Evolutionary conservation across 2,329 filamentous ascomycete species (phyloP).

Genomic region (Tolypocladium ovalisporum): DNA sequence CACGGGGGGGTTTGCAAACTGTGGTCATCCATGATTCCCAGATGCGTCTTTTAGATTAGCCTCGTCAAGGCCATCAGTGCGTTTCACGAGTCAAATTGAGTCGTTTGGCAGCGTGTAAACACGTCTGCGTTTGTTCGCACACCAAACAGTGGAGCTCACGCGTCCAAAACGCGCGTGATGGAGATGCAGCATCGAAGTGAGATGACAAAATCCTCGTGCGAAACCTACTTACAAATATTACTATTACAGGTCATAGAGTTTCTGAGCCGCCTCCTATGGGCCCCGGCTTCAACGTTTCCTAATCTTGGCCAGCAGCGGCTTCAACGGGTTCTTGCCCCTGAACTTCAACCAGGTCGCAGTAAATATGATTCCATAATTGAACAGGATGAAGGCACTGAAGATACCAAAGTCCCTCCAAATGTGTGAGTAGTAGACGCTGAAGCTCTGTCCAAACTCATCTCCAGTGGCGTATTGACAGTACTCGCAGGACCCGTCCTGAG

Average conservation of each 20-base stretch:
- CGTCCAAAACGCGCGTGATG: too few species aligned
- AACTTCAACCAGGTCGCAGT: slow-evolving; percentile 28
- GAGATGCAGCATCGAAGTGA: too few species aligned
- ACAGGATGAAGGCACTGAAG: slow-evolving; percentile 51
- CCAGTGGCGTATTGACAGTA: slow-evolving; percentile 54
- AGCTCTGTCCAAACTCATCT: slow-evolving; percentile 45
- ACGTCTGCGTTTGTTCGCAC: too few species aligned
- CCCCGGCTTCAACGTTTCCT: neutral
- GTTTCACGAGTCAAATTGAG: too few species aligned
- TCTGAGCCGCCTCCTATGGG: neutral
- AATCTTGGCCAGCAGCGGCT: slow-evolving; percentile 15
- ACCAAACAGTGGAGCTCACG: too few species aligned
- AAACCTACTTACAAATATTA: too few species aligned
- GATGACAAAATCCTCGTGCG: too few species aligned
- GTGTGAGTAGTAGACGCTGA: slow-evolving; percentile 49
- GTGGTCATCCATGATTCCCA: too few species aligned
- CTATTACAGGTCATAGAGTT: neutral
- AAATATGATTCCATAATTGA: slow-evolving; percentile 42
- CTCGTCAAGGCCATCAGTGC: too few species aligned
- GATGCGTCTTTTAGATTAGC: too few species aligned
- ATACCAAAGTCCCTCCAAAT: slow-evolving; percentile 59
- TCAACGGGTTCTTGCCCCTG: slow-evolving; percentile 25
- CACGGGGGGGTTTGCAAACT: too few species aligned
- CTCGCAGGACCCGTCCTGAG: slow-evolving; percentile 45
- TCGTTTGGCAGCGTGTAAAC: too few species aligned